Base-by-base conservation (phyloP, 1,139 yeast species). In the Hansenula lynferdii region DNA sequence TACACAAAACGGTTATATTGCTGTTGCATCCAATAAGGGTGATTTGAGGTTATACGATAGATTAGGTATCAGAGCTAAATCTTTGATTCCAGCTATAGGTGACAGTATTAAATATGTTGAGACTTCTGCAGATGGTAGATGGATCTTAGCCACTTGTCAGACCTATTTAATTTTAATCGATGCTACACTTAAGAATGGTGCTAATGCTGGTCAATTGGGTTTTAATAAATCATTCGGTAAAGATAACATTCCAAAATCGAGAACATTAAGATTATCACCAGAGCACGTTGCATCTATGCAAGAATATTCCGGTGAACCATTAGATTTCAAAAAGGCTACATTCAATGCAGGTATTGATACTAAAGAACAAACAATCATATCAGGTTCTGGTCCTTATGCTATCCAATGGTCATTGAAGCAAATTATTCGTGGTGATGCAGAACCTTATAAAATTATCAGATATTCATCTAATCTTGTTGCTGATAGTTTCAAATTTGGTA, bases 341-440 rank as follows among this genome's bases (percentile, higher is more conserved):
- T 89, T 89, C 69, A 85, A 87, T 57, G 71, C 82, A 22, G 89
- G 89, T 35, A 40, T 75, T 14, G 71, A 73, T 37, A 57, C 75
- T 26, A 75, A 71, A 44, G 95, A 86, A 52, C 80, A 84, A 26
- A 70, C 80, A 3, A 83, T 87, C 40, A 78, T 86, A 21, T 75
- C 95, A 2, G 79, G 92, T 10, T 68, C 81, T 2, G 96, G 96
- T 1, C 89, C 89, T 12, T 89, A 77, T 59, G 82, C 87, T 23
- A 73, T 89, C 25, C 71, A 85, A 2, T 87, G 96, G 96, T 77
- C 83, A n/a, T 57, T 89, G 52, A 69, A 67, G 48, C 76, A 77
- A 53, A 67, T 81, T 10, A 57, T 82, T 37, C 60, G 66, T 35
- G 78, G 80, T 39, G 76, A 72, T 42, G 61, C 64, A 23, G 74